These are phyloP conservation scores for Alternaria atra DNA, from an alignment of 2,329 filamentous ascomycete species.

Conservation along the genomic window DNA sequence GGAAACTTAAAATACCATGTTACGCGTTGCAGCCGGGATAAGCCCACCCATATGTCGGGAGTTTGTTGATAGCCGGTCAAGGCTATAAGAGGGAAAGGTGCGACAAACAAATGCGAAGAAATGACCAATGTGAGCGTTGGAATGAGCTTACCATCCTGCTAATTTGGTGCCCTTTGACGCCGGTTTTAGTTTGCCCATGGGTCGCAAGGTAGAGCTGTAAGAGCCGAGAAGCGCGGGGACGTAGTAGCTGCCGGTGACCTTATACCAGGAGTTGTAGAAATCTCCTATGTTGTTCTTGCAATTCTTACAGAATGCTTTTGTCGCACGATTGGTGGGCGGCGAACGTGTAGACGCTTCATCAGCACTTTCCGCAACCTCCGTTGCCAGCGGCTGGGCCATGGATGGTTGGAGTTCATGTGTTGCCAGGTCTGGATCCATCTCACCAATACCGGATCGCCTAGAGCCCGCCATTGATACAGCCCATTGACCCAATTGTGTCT, in stretches of 20 bases:
- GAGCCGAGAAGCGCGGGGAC: slow-evolving; percentile 46
- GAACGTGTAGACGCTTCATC: slow-evolving; percentile 23
- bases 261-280: slow-evolving; percentile 51
- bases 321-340: slow-evolving; percentile 31
- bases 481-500: slow-evolving; percentile 4
- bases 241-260: slow-evolving; percentile 47
- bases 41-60: slow-evolving; percentile 42
- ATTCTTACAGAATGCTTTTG: slow-evolving; percentile 40
- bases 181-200: slow-evolving; percentile 37
- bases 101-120: slow-evolving; percentile 18
- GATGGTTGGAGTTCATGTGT: slow-evolving; percentile 22
- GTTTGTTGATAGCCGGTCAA: slow-evolving; percentile 33
- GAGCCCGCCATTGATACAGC: slow-evolving; percentile 1
- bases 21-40: slow-evolving; percentile 46
- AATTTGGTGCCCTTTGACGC: slow-evolving; percentile 43
- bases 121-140: slow-evolving; percentile 23
- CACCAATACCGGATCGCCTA: slow-evolving; percentile 7
- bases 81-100: slow-evolving; percentile 41
- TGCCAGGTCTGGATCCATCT: slow-evolving; percentile 8
- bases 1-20: slow-evolving; percentile 47
- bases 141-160: slow-evolving; percentile 51
- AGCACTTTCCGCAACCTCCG: slow-evolving; percentile 20
- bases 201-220: slow-evolving; percentile 41
- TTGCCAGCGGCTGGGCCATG: slow-evolving; percentile 13
- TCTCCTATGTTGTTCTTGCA: slow-evolving; percentile 43